Evolutionary conservation across 257 asterid species (phyloP), one percentile per base, ranked within the genome.

Genomic region (Galeopsis tetrahit): DNA sequence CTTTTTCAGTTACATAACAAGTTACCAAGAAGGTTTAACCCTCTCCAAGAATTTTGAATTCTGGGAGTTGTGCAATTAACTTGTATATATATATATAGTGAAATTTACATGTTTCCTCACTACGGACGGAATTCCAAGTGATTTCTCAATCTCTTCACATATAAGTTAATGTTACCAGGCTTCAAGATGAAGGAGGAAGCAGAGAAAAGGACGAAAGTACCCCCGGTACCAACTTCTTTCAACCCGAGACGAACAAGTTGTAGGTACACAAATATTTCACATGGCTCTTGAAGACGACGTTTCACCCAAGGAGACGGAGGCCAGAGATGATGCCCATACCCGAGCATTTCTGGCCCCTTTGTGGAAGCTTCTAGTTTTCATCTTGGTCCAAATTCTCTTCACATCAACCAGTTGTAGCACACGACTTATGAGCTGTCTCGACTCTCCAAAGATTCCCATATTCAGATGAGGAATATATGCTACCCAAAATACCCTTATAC

Each of bases 261-360:
- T 4, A 11, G 21, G 14, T 40, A 53, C 67, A 55, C 57, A 36
- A 69, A 59, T 69, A 14, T 64, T 66, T 83, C 55, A 81, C 70
- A 72, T 60, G 58, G 72, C 81, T 53, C 80, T 80, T 6, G 84
- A 78, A 72, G 82, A 62, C 14, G 93, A 80, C 0, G 93, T 62
- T 80, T 87, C 78, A 44, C 93, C 91, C 68, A 85, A 67, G 14
- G 96, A 89, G 21, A 89, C 90, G 1, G 94, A 87, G 14, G 97
- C 86, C 75, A 90, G 74, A 11, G 96, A 88, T 1, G 90, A 91
- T 7, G 96, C 97, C 97, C 96, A 91, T 51, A 89, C 95, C 72
- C 85, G 80, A 58, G 95, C 95, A 74, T 80, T 89, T 78, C 84
- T 75, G 2, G 96, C 93, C n/a, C 96, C 88, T 60, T 59, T 74